These are phyloP conservation scores for Yamadazyma sp. DNA, from an alignment of 1,139 yeast genomes.

Conservation along the genomic window DNA sequence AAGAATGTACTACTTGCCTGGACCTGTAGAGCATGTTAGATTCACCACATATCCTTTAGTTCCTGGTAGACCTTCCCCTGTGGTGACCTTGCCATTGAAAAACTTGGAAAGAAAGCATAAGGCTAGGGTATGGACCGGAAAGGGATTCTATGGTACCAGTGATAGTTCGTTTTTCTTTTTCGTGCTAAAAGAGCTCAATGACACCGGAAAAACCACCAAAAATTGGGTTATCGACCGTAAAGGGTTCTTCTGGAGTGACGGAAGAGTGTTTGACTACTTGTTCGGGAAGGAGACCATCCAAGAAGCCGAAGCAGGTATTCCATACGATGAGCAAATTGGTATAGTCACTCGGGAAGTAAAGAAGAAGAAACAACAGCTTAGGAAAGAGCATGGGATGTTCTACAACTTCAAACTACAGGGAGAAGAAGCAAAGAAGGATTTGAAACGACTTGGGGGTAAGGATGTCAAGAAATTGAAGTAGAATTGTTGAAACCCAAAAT, in stretches of 20 bases:
- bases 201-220: slow-evolving; percentile 37
- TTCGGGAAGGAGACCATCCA: slow-evolving; percentile 78
- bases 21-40: slow-evolving; percentile 52
- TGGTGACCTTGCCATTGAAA: slow-evolving; percentile 63
- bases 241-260: slow-evolving; percentile 91
- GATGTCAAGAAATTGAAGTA: slow-evolving; percentile 2
- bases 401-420: slow-evolving; percentile 42
- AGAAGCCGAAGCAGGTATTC: slow-evolving; percentile 74
- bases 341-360: slow-evolving; percentile 39
- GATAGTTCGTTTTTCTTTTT: slow-evolving; percentile 75
- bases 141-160: slow-evolving; percentile 83
- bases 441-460: slow-evolving; percentile 14
- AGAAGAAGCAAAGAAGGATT: slow-evolving; percentile 33
- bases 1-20: slow-evolving; percentile 75
- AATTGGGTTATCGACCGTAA: slow-evolving; percentile 83
- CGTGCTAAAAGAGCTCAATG: slow-evolving; percentile 54
- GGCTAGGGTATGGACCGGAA: slow-evolving; percentile 78
- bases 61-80: slow-evolving; percentile 79
- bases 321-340: slow-evolving; percentile 59
- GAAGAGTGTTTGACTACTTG: slow-evolving; percentile 75
- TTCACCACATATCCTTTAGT: slow-evolving; percentile 73
- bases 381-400: slow-evolving; percentile 40
- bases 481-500: too few species aligned
- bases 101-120: slow-evolving; percentile 56
- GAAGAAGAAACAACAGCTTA: slow-evolving; percentile 38